These are phyloP conservation scores for Fragilariopsis cylindrus DNA, from an alignment of 108 stramenopile genomes.

Conservation along the genomic window DNA sequence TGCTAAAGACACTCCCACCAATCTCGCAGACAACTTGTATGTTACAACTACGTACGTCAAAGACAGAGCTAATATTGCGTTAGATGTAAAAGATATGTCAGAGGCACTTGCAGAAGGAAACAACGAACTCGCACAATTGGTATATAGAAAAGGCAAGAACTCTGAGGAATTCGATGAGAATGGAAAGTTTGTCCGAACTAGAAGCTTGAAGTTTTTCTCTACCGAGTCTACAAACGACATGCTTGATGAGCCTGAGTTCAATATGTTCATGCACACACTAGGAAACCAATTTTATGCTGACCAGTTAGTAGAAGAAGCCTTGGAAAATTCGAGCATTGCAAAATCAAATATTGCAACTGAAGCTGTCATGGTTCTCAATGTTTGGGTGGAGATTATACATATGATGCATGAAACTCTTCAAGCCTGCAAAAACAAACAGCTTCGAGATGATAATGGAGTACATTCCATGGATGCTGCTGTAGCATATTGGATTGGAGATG, in stretches of 20 bases:
- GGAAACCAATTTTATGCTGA: slow-evolving; percentile 66
- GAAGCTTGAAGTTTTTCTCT: slow-evolving; percentile 61
- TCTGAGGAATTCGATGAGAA: slow-evolving; percentile 63
- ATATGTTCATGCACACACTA: slow-evolving; percentile 61
- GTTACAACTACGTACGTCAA: slow-evolving; percentile 72
- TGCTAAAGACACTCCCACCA: slow-evolving; percentile 47
- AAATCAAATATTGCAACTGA: slow-evolving; percentile 52
- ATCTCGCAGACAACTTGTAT: slow-evolving; percentile 69
- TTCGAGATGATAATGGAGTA: slow-evolving; percentile 56
- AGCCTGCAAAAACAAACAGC: slow-evolving; percentile 38
- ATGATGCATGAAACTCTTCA: slow-evolving; percentile 50
- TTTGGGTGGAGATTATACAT: slow-evolving; percentile 83
- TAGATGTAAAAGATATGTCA: slow-evolving; percentile 66
- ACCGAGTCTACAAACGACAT: slow-evolving; percentile 48
- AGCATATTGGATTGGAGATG: slow-evolving; percentile 87
- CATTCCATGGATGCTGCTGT: slow-evolving; percentile 75
- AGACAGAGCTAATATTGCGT: slow-evolving; percentile 68
- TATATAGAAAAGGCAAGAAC: slow-evolving; percentile 71
- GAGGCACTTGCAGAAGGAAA: slow-evolving; percentile 48
- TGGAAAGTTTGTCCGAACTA: slow-evolving; percentile 49
- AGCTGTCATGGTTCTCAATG: slow-evolving; percentile 62
- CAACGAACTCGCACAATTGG: slow-evolving; percentile 40
- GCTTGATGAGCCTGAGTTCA: slow-evolving; percentile 68
- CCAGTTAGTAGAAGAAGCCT: slow-evolving; percentile 53
- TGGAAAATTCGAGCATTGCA: slow-evolving; percentile 29